Evolutionary conservation across 2,329 filamentous ascomycete species (phyloP).

Genomic region (Fusarium clavum): DNA sequence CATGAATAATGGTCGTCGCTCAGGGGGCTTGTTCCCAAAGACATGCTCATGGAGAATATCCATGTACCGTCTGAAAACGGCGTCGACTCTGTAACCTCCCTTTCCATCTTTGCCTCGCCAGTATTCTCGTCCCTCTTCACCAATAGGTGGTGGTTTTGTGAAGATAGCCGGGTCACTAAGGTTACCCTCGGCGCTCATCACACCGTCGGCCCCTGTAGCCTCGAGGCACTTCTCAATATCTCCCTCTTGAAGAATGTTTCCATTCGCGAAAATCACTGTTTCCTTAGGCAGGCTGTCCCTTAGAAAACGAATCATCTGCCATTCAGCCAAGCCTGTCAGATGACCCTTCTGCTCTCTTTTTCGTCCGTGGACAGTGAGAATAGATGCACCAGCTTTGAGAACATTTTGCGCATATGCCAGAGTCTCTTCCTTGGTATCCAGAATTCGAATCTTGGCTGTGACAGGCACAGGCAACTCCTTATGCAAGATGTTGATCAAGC

Average conservation of each 20-base stretch:
- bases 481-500: slow-evolving; percentile 87
- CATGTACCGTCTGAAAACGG: slow-evolving; percentile 86
- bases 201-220: slow-evolving; percentile 87
- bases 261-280: slow-evolving; percentile 96
- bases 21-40: slow-evolving; percentile 72
- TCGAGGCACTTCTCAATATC: slow-evolving; percentile 83
- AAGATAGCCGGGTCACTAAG: slow-evolving; percentile 93
- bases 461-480: slow-evolving; percentile 82
- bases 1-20: slow-evolving; percentile 78
- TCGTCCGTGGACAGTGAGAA: slow-evolving; percentile 92
- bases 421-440: slow-evolving; percentile 88
- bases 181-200: slow-evolving; percentile 98
- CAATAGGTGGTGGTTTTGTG: slow-evolving; percentile 70
- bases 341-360: slow-evolving; percentile 95
- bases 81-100: slow-evolving; percentile 90
- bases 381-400: slow-evolving; percentile 86
- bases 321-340: slow-evolving; percentile 92
- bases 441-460: slow-evolving; percentile 92
- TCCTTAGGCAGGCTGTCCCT: slow-evolving; percentile 85
- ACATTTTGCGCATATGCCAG: slow-evolving; percentile 91
- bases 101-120: slow-evolving; percentile 84
- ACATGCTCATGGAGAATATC: slow-evolving; percentile 88
- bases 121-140: slow-evolving; percentile 80
- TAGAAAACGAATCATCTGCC: slow-evolving; percentile 84
- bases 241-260: slow-evolving; percentile 84